A percentile compares a stretch with the other conserved stretches of the same genome.
Conservation (phyloP, 164 flowering plant species). For the Liriodendron chinense region DNA sequence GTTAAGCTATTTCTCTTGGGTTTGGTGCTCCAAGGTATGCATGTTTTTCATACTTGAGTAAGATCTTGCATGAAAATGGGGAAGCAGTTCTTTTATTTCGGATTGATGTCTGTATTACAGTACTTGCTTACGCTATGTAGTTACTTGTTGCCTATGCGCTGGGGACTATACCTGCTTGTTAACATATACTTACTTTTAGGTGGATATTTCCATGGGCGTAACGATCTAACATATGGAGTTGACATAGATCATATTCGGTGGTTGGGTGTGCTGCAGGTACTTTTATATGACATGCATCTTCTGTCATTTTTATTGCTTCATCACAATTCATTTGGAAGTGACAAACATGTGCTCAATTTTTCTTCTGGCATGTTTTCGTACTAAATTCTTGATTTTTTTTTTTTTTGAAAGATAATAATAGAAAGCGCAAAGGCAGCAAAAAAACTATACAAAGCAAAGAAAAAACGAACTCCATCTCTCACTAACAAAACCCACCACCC, state of each 20-base stretch:
- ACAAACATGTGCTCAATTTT: neutral
- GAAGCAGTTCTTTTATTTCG: no score
- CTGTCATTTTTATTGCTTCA: neutral
- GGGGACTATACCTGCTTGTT: neutral
- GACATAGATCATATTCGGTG: constrained; percentile 57
- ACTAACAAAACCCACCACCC: no score
- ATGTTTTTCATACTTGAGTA: neutral
- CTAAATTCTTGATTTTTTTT: no score
- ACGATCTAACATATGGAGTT: constrained; percentile 64
- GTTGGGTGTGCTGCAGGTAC: constrained; percentile 80
- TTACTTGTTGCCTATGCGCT: neutral
- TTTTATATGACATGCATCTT: neutral
- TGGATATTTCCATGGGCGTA: constrained; percentile 77
- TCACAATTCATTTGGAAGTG: neutral
- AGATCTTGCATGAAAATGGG: no score
- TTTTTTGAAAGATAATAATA: no score
- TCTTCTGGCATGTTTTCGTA: neutral
- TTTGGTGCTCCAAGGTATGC: constrained; percentile 62
- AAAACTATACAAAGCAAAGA: no score
- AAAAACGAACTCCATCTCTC: no score
- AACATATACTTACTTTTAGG: constrained; percentile 33
- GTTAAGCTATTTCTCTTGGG: constrained; percentile 69
- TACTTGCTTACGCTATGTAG: neutral
- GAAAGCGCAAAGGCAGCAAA: no score
- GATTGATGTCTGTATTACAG: neutral